Evolutionary conservation across 2,329 filamentous ascomycete genomes (phyloP).

Genomic region (Fonsecaea monophora): DNA sequence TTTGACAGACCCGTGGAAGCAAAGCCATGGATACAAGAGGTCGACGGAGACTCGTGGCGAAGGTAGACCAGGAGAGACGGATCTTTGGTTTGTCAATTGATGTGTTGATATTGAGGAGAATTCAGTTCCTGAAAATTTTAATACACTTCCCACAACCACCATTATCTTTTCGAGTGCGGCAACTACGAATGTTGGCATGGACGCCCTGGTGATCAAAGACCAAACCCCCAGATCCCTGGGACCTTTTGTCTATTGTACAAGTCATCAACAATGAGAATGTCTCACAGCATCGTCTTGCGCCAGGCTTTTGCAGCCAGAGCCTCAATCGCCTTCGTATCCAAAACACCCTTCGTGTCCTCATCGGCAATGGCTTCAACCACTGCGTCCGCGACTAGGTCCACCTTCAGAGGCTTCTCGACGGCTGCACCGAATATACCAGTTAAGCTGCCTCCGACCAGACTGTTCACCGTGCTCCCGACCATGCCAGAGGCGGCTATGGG

Average conservation of each 20-base stretch:
- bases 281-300: conserved; percentile 85
- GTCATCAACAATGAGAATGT: not conserved
- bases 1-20: conserved; percentile 7
- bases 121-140: not conserved
- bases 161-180: not conserved
- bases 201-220: not conserved
- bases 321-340: conserved; percentile 82
- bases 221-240: not conserved
- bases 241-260: conserved; percentile 12
- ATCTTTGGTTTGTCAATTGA: conserved; percentile 2
- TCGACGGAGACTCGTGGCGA: not conserved
- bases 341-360: conserved; percentile 71
- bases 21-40: not conserved
- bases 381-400: conserved; percentile 84
- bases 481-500: conserved; percentile 81
- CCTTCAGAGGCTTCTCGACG: conserved; percentile 84
- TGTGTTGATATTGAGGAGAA: conserved; percentile 5
- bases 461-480: conserved; percentile 77
- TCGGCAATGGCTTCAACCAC: conserved; percentile 86
- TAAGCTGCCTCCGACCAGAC: conserved; percentile 75
- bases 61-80: not conserved
- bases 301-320: conserved; percentile 79
- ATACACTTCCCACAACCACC: not conserved
- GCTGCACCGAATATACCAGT: conserved; percentile 79
- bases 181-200: not conserved